Conservation (phyloP, 805 yeast genomes). For the Ogataea methylovora region DNA sequence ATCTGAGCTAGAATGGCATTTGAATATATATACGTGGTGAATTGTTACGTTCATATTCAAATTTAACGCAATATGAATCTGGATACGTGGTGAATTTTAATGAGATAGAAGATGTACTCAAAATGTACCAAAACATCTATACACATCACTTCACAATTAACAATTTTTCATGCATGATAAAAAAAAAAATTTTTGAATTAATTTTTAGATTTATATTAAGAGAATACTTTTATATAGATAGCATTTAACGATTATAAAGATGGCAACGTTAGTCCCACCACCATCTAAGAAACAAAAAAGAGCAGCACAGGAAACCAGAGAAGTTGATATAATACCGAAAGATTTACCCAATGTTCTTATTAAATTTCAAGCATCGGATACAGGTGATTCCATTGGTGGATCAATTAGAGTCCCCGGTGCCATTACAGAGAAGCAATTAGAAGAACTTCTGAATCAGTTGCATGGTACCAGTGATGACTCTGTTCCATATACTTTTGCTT, state of each 20-base stretch:
- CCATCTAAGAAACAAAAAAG: slow-evolving; percentile 83
- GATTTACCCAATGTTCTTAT: slow-evolving; percentile 84
- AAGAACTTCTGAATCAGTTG: slow-evolving; percentile 77
- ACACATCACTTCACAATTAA: too few relatives aligned
- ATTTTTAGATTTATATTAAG: too few relatives aligned
- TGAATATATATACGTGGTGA: too few relatives aligned
- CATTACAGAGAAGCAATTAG: slow-evolving; percentile 77
- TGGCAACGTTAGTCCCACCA: slow-evolving; percentile 95
- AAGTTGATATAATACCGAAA: slow-evolving; percentile 62
- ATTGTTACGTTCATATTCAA: too few relatives aligned
- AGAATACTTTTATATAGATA: too few relatives aligned
- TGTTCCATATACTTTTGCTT: slow-evolving; percentile 81
- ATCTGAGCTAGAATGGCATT: too few relatives aligned
- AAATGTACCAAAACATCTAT: too few relatives aligned
- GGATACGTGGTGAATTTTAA: too few relatives aligned
- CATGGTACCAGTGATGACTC: slow-evolving; percentile 70
- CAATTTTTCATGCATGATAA: too few relatives aligned
- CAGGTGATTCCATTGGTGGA: slow-evolving; percentile 82
- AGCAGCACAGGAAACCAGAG: slow-evolving; percentile 76
- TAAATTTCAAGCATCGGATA: slow-evolving; percentile 86
- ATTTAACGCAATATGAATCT: too few relatives aligned
- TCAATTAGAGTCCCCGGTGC: slow-evolving; percentile 88
- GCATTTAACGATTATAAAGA: slow-evolving; percentile 16
- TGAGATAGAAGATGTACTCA: too few relatives aligned
- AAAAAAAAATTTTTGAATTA: too few relatives aligned